A percentile compares a stretch with the other conserved stretches of the same genome.
Evolutionary conservation across 2,329 filamentous ascomycete genomes (phyloP).

Genomic region (Zymoseptoria passerinii): DNA sequence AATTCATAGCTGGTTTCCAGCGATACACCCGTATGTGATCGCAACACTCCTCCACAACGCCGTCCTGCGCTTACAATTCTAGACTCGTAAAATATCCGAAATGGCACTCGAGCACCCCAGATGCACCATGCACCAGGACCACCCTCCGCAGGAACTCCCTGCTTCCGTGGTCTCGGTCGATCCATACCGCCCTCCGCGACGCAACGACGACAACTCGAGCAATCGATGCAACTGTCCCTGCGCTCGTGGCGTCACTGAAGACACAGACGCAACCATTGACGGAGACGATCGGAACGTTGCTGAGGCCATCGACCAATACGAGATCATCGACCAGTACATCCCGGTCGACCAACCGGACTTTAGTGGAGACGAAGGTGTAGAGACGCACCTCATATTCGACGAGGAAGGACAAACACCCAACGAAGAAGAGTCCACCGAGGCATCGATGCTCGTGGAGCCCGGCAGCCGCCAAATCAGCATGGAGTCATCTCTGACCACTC

Average conservation of each 20-base stretch:
- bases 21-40: not conserved
- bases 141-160: not conserved
- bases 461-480: conserved; percentile 1
- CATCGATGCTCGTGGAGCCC: conserved; percentile 3
- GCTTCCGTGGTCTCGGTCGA: not conserved
- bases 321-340: not conserved
- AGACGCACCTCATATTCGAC: conserved; percentile 3
- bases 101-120: not conserved
- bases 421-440: not conserved
- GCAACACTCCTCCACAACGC: not conserved
- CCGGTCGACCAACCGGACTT: not conserved
- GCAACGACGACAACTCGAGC: conserved; percentile 3
- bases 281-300: not conserved
- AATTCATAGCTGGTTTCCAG: not conserved
- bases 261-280: not conserved
- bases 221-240: conserved; percentile 5
- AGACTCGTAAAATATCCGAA: not conserved
- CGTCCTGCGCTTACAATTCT: not conserved
- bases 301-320: not conserved
- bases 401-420: conserved; percentile 2
- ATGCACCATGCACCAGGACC: not conserved
- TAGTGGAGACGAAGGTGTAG: conserved; percentile 2
- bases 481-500: conserved; percentile 1
- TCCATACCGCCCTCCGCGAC: conserved; percentile 3
- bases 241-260: not conserved